Evolutionary conservation across 192 early-diverging fungal genomes (phyloP).

Genomic region (Pecoramyces ruminantium): DNA sequence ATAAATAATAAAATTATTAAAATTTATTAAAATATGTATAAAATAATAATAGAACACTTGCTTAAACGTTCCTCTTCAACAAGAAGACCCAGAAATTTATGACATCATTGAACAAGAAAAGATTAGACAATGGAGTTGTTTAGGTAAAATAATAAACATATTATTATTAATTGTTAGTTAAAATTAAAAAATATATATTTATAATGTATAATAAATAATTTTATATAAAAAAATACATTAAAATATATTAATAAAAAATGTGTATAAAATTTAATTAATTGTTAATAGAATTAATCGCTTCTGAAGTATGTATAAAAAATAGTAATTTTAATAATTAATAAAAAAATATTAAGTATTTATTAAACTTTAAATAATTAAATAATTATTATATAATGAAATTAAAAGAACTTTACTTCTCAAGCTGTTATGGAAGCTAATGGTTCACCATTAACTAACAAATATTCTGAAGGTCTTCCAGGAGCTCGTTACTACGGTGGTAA

Average conservation of each 20-base stretch:
- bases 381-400: not conserved
- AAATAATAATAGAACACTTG: conserved; percentile 5
- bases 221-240: no score
- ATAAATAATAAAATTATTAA: no score
- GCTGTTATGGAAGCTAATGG: conserved; percentile 99
- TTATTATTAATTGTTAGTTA: no score
- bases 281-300: conserved; percentile 80
- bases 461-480: conserved; percentile 91
- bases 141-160: conserved; percentile 13
- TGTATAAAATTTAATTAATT: no score
- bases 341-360: no score
- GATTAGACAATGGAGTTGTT: conserved; percentile 92
- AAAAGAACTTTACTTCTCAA: conserved; percentile 96
- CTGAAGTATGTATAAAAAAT: conserved; percentile 46
- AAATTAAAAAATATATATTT: no score
- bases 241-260: no score
- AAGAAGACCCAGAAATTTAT: conserved; percentile 87
- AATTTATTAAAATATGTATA: no score
- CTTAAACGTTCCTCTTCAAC: conserved; percentile 76
- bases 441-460: conserved; percentile 98
- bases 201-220: no score
- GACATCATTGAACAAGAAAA: conserved; percentile 92
- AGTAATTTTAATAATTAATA: no score
- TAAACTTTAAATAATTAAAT: no score
- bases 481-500: conserved; percentile 99